Base-by-base conservation (phyloP, 2,329 filamentous ascomycete genomes). In the Cercospora sp. region DNA sequence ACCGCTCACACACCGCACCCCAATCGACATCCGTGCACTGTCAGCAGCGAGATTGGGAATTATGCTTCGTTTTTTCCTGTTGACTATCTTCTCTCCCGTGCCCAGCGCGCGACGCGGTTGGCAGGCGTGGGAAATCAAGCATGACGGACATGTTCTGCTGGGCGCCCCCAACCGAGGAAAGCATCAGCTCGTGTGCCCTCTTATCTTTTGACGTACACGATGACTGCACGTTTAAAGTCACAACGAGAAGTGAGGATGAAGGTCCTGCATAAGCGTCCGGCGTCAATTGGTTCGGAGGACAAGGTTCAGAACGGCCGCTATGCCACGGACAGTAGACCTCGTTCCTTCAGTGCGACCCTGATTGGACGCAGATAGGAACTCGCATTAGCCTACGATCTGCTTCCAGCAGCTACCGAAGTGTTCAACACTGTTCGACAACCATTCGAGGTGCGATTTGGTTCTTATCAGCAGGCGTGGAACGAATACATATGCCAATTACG, bases 151-250 rank as follows among this genome's bases (percentile, higher is more conserved):
- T 37, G 55, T 24, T 53, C n/a, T 18, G 21, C 28, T 30, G 40
- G 10, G 40, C 40, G 26, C 40, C 26, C 40, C 51, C 53, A 43
- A 43, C 51, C 51, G 32, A 57, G 61, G 45, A 26, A 49, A 49
- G 43, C 45, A 32, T 59, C 26, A 30, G 62, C 45, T 57, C 51
- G 62, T 45, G 62, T 58, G 62, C 30, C 18, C 24, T 55, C 62
- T 64, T 64, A 64, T 64, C 62, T 57, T 21, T 43, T 24, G 26
- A 21, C 61, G 45, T 57, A 24, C 45, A 40, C 32, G 62, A 58
- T 64, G 62, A 64, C 62, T 37, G 62, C 62, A 64, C 62, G 32
- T 21, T 26, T 32, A 64, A 58, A 64, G 62, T 58, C 62, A 65
- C 49, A 28, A 28, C 51, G 32, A 58, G 34, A 32, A 21, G 18